Base-by-base conservation (phyloP, 2,329 filamentous ascomycete species). In the Elsinoe perseae region DNA sequence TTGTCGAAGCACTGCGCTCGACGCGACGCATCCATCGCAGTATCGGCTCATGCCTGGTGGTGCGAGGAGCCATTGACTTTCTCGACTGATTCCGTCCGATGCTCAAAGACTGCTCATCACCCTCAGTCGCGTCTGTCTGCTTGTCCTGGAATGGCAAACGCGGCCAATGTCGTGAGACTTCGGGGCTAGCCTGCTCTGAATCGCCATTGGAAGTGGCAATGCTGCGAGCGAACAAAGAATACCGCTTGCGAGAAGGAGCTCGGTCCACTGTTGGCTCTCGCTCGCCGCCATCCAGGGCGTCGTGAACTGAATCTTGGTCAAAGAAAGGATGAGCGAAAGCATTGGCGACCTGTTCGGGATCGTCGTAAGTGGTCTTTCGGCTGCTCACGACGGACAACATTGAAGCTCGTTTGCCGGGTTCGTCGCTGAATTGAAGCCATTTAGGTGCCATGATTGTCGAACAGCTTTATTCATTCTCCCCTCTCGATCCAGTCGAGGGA, bases 21-120 rank as follows among this genome's bases (percentile, higher is more conserved):
- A 52, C 58, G 16, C 54, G 43, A n/a, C 56, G 56, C 28, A 60
- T 52, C 58, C 58, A 60, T 54, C 58, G 46, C 42, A 60, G 43
- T 2, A 58, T 30, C 20, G 58, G 54, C 32, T 60, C 58, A 28
- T 60, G 53, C 10, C 36, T 54, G n/a, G 27, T n/a, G 10, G 48
- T 52, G 6, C 27, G 28, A 18, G 42, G 21, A 7, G 23, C 50
- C 4, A 44, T 25, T 20, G 50, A 42, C 42, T 50, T 56, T 12
- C 57, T 36, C 6, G 57, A 59, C 18, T 44, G 43, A 18, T 54
- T 59, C 8, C 55, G 27, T 8, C 55, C 43, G 12, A 61, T 50
- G 12, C 57, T 50, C 3, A 55, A 55, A 12, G 55, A 50, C 25
- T 36, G 50, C 5, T 57, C 57, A 9, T 38, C 42, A 42, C 34